Evolutionary conservation across 2,329 filamentous ascomycete genomes (phyloP), one percentile per base, ranked within the genome.

Genomic region (Paecilomyces fulvus): DNA sequence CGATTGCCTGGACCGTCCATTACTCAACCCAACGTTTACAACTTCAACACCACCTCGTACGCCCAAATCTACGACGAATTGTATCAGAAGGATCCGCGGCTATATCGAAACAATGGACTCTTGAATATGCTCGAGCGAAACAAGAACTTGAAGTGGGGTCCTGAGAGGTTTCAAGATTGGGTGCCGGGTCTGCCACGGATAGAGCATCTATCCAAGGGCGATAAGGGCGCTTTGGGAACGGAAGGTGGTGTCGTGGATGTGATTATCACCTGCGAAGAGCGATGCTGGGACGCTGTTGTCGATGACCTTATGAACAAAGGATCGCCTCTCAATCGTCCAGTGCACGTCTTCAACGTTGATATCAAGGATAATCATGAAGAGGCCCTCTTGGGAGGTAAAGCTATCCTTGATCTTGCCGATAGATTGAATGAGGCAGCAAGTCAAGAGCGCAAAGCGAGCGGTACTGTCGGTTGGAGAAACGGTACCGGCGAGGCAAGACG

Each of bases 351-450:
- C 79, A 99, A 99, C 66, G 88, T 99, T 55, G 94, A 99, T 70
- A 99, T 99, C 68, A 92, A 89, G 72, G 94, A 99, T 75, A 99
- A 97, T 68, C 94, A 97, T 68, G 92, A 99, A 71, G 94, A 99
- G 73, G 94, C 94, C 0, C 80, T 92, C 21, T 83, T 96, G 1
- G 94, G 94, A 9, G 94, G 94, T 1, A 85, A 87, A 63, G 94
- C 90, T 49, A 99, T 99, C 58, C 80, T 97, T 37, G 94, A 99
- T 67, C 80, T 99, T 33, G 94, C 94, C 0, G 84, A 92, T 67
- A 85, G 84, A 30, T 76, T 99, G 58, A 97, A 97, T 68, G 82
- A 83, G 17, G 89, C 85, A 0, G 94, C 94, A 0, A 79, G 75
- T 28, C 85, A 92, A 69, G 92, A 96, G 73, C 80, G 90, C 56